These are phyloP conservation scores for Phytophthora hybrid DNA, from an alignment of 352 stramenopile species.

Conservation along the genomic window DNA sequence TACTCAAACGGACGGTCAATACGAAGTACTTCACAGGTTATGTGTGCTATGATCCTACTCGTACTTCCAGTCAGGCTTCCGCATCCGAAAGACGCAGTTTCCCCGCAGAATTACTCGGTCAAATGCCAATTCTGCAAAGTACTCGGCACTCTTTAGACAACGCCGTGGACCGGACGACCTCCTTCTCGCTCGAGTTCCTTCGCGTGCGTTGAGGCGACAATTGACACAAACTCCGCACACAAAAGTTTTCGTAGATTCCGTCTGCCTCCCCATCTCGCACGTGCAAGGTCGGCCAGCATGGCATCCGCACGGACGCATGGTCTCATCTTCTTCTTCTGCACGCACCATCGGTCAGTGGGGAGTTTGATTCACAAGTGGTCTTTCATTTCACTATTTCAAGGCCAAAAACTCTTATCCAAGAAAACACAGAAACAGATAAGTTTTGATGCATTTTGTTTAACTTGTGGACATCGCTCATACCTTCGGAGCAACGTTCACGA, in stretches of 20 bases:
- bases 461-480: constrained; percentile 21
- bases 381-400: not conserved
- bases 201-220: constrained; percentile 62
- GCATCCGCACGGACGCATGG: constrained; percentile 72
- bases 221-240: constrained; percentile 67
- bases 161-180: constrained; percentile 30
- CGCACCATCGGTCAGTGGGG: constrained; percentile 22
- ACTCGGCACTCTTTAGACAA: constrained; percentile 63
- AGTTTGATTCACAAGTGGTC: not conserved
- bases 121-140: constrained; percentile 46
- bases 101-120: constrained; percentile 50
- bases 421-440: constrained; percentile 13
- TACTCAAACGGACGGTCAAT: not conserved
- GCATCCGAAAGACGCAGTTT: constrained; percentile 61
- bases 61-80: constrained; percentile 71
- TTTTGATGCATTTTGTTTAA: constrained; percentile 42
- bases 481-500: constrained; percentile 35
- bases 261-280: constrained; percentile 55
- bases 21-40: not conserved
- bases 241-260: constrained; percentile 11
- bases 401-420: not conserved
- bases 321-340: constrained; percentile 42
- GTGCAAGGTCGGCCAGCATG: constrained; percentile 64
- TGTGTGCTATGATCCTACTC: not conserved
- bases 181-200: constrained; percentile 24